These are phyloP conservation scores for Pseudognaphalium luteoalbum DNA, from an alignment of 129 eudicot genomes.

Conservation along the genomic window DNA sequence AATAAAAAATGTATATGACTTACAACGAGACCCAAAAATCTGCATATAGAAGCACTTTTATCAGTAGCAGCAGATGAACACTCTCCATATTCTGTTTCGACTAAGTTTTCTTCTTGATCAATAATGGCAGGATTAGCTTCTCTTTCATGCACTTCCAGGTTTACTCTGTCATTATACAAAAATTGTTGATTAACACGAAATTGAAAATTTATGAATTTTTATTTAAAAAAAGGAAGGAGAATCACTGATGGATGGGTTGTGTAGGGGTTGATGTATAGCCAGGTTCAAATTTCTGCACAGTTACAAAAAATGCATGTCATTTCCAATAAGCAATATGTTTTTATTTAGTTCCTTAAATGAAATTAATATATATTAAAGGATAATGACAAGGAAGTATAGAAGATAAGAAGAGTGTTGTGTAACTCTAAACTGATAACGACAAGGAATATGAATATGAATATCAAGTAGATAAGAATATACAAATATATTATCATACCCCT, in stretches of 20 bases:
- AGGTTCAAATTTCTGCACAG: slow-evolving; percentile 68
- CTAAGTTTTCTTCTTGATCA: slow-evolving; percentile 27
- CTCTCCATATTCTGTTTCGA: slow-evolving; percentile 31
- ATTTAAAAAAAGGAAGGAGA: neutral
- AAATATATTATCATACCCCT: neutral
- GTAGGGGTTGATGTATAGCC: slow-evolving; percentile 54
- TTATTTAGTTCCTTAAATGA: neutral
- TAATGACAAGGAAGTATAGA: neutral
- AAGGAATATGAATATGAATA: slow-evolving; percentile 10
- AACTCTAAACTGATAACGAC: slow-evolving; percentile 16
- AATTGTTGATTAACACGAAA: no score
- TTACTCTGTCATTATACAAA: slow-evolving; percentile 40
- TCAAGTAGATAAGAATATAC: slow-evolving; percentile 8
- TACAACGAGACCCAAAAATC: slow-evolving; percentile 52
- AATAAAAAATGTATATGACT: slow-evolving; percentile 18
- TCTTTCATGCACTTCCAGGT: slow-evolving; percentile 52
- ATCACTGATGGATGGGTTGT: slow-evolving; percentile 47
- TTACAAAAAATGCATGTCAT: slow-evolving; percentile 11
- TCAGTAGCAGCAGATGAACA: slow-evolving; percentile 34
- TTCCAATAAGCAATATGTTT: slow-evolving; percentile 15
- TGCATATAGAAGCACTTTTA: slow-evolving; percentile 48
- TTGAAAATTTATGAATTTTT: no score
- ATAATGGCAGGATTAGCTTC: slow-evolving; percentile 21
- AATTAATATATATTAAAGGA: slow-evolving; percentile 4
- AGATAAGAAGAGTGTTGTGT: slow-evolving; percentile 28